Evolutionary conservation across 2,329 filamentous ascomycete species (phyloP).

Genomic region (Ascochyta rabiei): DNA sequence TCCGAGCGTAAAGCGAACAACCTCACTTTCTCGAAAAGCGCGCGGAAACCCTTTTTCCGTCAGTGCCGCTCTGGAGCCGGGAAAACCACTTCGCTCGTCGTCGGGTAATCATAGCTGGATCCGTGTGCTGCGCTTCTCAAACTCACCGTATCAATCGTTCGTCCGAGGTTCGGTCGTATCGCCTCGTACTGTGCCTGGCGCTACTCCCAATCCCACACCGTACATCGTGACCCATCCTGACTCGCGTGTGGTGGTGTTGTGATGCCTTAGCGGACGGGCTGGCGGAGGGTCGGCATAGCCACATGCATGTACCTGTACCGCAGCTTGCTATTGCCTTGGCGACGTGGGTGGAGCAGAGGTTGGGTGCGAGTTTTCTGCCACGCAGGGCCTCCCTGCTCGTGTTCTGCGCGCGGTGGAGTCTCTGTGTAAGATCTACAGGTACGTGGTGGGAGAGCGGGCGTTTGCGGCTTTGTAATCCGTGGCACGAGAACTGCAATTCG

Average conservation of each 20-base stretch:
- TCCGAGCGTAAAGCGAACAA: conserved; percentile 4
- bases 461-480: conserved; percentile 7
- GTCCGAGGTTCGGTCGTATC: conserved; percentile 9
- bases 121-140: neutral
- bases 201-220: conserved; percentile 9
- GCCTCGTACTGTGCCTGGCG: neutral
- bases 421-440: conserved; percentile 12
- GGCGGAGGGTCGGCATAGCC: conserved; percentile 15
- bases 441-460: conserved; percentile 5
- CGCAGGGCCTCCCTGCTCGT: conserved; percentile 1
- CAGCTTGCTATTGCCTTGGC: neutral
- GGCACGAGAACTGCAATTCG: no score
- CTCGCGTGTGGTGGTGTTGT: conserved; percentile 7
- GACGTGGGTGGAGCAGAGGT: neutral
- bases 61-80: neutral
- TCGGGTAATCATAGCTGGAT: neutral
- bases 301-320: neutral
- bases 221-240: conserved; percentile 10
- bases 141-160: conserved; percentile 12
- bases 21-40: neutral
- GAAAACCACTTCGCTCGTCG: neutral
- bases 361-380: conserved; percentile 9
- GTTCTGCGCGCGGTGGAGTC: neutral
- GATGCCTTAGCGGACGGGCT: neutral
- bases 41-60: neutral